Evolutionary conservation across 2,329 filamentous ascomycete genomes (phyloP).

Genomic region (Neoascochyta sp.): DNA sequence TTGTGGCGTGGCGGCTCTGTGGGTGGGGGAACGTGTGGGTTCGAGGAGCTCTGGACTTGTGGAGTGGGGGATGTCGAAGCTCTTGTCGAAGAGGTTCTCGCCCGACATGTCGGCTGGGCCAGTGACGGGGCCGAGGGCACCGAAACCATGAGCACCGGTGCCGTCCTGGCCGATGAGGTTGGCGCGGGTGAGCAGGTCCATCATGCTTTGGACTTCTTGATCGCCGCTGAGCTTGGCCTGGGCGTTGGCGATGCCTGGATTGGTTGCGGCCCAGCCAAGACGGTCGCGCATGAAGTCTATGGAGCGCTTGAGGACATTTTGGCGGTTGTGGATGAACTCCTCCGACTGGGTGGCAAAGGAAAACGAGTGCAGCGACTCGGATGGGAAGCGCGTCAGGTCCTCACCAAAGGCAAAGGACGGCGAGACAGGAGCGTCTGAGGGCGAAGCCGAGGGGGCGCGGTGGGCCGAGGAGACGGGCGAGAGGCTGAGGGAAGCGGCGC

Average conservation of each 20-base stretch:
- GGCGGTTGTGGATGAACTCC: constrained; percentile 83
- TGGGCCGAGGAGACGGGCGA: constrained; percentile 57
- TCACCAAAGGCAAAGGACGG: constrained; percentile 69
- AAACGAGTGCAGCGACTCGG: constrained; percentile 95
- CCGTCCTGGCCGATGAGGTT: constrained; percentile 71
- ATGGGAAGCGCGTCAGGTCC: constrained; percentile 87
- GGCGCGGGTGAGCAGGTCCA: constrained; percentile 79
- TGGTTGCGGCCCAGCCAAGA: constrained; percentile 73
- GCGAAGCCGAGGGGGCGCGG: constrained; percentile 45
- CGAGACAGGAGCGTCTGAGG: constrained; percentile 63
- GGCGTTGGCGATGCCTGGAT: constrained; percentile 73
- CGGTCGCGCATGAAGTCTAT: constrained; percentile 96
- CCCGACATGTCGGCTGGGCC: constrained; percentile 71
- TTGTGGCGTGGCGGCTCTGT: constrained; percentile 11
- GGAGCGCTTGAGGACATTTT: constrained; percentile 88
- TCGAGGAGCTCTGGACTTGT: constrained; percentile 43
- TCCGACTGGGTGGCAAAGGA: constrained; percentile 96
- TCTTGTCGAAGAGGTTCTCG: constrained; percentile 80
- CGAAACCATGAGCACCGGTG: constrained; percentile 49
- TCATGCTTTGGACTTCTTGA: constrained; percentile 81
- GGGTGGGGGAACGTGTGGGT: constrained; percentile 16
- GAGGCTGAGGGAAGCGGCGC: constrained; percentile 65
- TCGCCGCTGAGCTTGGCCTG: constrained; percentile 81
- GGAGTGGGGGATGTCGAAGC: constrained; percentile 59
- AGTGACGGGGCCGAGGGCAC: constrained; percentile 64